Evolutionary conservation across 352 stramenopile species (phyloP), one percentile per base, ranked within the genome.

Genomic region (Globisporangium nodosum): DNA sequence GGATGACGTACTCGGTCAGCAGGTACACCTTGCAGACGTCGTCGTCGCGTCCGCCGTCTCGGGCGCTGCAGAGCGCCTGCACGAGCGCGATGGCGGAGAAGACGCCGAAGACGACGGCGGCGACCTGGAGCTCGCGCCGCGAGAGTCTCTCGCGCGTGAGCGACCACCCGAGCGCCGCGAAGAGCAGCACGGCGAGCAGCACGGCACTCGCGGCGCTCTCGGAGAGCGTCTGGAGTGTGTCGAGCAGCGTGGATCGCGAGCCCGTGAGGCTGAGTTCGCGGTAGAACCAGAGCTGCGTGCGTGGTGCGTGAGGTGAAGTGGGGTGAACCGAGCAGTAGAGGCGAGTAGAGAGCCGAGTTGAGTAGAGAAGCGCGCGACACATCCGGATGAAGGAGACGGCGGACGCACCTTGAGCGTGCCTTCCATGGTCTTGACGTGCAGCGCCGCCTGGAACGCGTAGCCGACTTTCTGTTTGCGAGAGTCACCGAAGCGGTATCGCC

Each of bases 1-100:
- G 81, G 42, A 88, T 67, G 20, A 84, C 53, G 47, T 88, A 88
- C 51, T 90, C 80, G 0, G 71, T 76, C 13, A 90, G 66, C 69
- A 87, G 64, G 43, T 85, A 84, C 12, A 64, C 76, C 24, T 85
- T 79, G 59, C 76, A 90, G 15, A 79, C 57, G 20, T 75, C 70
- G 31, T 81, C 68, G 24, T 73, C 68, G n/a, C 74, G 66, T 11
- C 72, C 54, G 9, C 64, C 63, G 6, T 66, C 59, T 49, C 13
- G 11, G 1, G 47, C 47, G 47, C 47, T 52, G 47, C 80, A 90
- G 12, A 68, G 63, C 1, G 74, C 69, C 54, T 87, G 84, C 49
- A 71, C 68, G 21, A 83, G 43, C 1, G 65, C 63, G 31, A 86
- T 69, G 1, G 68, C 42, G 3, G 70, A 50, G 54, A 81, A 87